Evolutionary conservation across 2,329 filamentous ascomycete genomes (phyloP), one percentile per base, ranked within the genome.

Genomic region (Atkinsonella texensis): DNA sequence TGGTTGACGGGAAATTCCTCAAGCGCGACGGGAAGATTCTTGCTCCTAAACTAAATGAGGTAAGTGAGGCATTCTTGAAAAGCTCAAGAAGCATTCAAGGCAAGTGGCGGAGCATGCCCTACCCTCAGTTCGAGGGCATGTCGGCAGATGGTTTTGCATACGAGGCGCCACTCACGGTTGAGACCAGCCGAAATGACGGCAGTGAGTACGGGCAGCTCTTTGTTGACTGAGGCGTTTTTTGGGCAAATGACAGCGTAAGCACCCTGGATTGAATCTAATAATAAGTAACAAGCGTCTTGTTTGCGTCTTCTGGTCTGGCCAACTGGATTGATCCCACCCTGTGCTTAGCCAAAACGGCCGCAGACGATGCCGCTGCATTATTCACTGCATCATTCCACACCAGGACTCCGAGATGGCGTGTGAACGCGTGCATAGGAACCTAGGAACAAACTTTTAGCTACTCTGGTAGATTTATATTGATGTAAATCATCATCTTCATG

Each of bases 1-100:
- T 77, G 10, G 70, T 79, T 0, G 69, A 73, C 49, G 77, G 76
- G 0, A 59, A 65, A 51, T 77, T 73, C 46, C 59, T 63, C 45
- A 81, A 58, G 23, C 40, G 23, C 18, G 32, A 55, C 46, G 43
- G 48, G 11, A 53, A 54, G n/a, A n/a, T 58, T 2, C 41, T 52
- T 13, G 44, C 33, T 7, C 18, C 4, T 2, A 23, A 52, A 6
- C 18, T 42, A 12, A 20, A 8, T 10, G 15, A 42, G 7, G 40
- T 42, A n/a, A 3, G 40, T 10, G 40, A 42, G 40, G 10, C 4
- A 18, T 42, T 42, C 7, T 12, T 42, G 40, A 18, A 18, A 20
- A 42, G n/a, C 48, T 48, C 52, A n/a, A 11, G 12, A 4, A 9
- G 15, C 3, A 42, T 42, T 20, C 40, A 42, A 20, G 40, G 15